Percentiles rank a stretch among this genome's conserved stretches.
Conservation (phyloP, 768 basidiomycete species). For the Coprinellus micaceus region DNA sequence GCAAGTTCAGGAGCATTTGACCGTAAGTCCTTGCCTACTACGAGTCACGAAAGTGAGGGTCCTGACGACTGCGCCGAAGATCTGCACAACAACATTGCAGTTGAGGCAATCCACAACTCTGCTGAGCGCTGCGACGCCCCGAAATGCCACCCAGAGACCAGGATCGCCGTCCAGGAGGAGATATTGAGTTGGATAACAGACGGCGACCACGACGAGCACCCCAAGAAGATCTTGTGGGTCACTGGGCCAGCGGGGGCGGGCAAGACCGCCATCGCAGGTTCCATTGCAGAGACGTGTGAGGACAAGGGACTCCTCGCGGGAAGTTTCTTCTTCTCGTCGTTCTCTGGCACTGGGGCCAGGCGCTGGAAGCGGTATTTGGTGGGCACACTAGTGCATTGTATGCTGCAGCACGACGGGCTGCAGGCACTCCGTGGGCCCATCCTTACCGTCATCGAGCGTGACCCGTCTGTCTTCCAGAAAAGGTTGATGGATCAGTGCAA, state of each 20-base stretch:
- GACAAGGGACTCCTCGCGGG: conserved; percentile 1
- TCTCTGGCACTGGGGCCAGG: neutral
- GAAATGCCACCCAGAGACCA: too few relatives aligned
- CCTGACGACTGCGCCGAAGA: too few relatives aligned
- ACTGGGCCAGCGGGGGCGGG: conserved; percentile 10
- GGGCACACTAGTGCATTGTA: neutral
- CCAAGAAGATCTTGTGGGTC: neutral
- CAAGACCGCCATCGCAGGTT: conserved; percentile 10
- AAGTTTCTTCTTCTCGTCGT: conserved; percentile 11
- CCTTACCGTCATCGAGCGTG: neutral
- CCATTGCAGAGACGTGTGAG: conserved; percentile 4
- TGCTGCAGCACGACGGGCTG: neutral
- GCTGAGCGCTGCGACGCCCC: too few relatives aligned
- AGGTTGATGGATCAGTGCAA: neutral
- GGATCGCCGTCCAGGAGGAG: too few relatives aligned
- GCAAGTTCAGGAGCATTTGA: too few relatives aligned
- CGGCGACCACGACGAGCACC: neutral
- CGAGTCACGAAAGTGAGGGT: too few relatives aligned
- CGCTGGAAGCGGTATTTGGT: neutral
- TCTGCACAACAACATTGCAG: neutral
- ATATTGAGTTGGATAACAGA: too few relatives aligned
- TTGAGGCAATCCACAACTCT: neutral
- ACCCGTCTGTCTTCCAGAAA: neutral
- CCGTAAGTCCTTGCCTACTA: too few relatives aligned
- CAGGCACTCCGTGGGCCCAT: neutral